These are phyloP conservation scores for Mesembryanthemum crystallinum DNA, from an alignment of 148 eudicot genomes.

Conservation along the genomic window DNA sequence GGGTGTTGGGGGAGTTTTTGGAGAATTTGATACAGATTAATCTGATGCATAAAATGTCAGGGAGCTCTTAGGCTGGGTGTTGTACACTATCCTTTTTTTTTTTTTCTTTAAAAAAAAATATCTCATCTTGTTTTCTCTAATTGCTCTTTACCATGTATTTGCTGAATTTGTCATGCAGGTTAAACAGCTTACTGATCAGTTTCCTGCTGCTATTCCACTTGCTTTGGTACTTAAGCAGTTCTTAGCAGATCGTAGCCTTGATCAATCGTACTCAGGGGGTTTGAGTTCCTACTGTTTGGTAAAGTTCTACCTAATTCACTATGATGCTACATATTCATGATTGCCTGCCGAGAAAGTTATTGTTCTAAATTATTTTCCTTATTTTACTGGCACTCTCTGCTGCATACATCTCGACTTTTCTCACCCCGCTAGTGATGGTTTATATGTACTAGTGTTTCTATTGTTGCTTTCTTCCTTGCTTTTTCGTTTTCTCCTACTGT, in stretches of 20 bases:
- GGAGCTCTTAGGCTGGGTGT: too few relatives aligned
- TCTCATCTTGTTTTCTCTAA: neutral
- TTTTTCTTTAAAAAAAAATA: neutral
- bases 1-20: neutral
- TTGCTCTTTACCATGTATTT: neutral
- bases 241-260: conserved; percentile 93
- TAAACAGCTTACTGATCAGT: conserved; percentile 83
- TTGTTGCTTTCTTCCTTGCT: too few relatives aligned
- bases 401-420: too few relatives aligned
- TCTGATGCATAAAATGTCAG: conserved; percentile 7
- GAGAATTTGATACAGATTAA: neutral
- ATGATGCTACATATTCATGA: conserved; percentile 3
- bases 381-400: neutral
- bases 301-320: conserved; percentile 17
- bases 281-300: conserved; percentile 98
- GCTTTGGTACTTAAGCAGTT: conserved; percentile 93
- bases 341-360: neutral
- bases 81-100: neutral
- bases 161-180: conserved; percentile 45
- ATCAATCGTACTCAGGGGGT: conserved; percentile 96
- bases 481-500: too few relatives aligned
- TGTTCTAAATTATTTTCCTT: neutral
- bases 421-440: neutral
- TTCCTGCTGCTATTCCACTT: conserved; percentile 90
- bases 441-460: too few relatives aligned